Evolutionary conservation across 2,329 filamentous ascomycete species (phyloP), one percentile per base, ranked within the genome.

Genomic region (Grosmannia huntii): DNA sequence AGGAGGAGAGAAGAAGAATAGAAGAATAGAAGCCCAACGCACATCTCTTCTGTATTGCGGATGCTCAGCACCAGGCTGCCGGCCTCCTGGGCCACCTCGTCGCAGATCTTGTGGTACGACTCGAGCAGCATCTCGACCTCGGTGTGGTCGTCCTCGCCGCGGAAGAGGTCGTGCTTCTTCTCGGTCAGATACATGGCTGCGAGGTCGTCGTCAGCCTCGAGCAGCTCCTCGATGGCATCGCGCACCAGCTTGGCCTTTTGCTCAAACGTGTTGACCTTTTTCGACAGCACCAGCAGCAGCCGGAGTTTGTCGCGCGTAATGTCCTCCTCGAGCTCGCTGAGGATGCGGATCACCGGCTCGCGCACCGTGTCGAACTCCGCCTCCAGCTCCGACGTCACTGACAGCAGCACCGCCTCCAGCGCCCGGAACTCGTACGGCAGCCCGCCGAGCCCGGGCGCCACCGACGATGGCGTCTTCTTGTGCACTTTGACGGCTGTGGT

Each of bases 11-110:
- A 41, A 48, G 36, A 1, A 31, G 16, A 25, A 27, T 3, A 53
- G 25, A 27, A 3, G 50, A 25, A 14, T 16, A 48, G 46, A 7
- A 33, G 28, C 90, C 41, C 23, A 6, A 23, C 86, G 74, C 78
- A 95, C 90, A 99, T 95, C 74, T 99, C 94, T 72, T 99, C 94
- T 0, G 94, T 99, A 72, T 97, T 99, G 65, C 94, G 83, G 69
- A 99, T 99, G 64, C 89, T 90, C 11, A 88, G 92, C 58, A 97
- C 91, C 64, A 97, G 72, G 71, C 95, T 97, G 61, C 90, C 88
- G 19, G 90, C 90, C 62, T 95, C 89, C 71, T 99, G 92, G 10
- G 96, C 92, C 65, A 97, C 96, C 75, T 99, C 94, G 68, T 99
- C 94, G 64, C 90, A 92, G 49, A 99, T 86, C 71, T 97, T 97